phyloP scores from a whole-genome alignment of 305 asterid species.

The Petunia hybrid region DNA sequence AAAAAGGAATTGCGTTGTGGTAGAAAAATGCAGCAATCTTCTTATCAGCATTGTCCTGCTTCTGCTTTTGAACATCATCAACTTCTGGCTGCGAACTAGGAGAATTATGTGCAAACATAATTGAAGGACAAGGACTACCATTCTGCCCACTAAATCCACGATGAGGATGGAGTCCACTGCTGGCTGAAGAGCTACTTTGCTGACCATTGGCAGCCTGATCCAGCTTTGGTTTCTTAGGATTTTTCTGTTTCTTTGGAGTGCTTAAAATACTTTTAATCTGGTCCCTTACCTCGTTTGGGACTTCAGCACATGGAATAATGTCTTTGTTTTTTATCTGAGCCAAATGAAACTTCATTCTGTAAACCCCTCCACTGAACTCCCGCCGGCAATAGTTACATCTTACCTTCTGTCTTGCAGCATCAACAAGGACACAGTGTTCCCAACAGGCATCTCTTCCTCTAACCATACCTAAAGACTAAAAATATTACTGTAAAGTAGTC shows the following conservation, averaged over 20 bases:
- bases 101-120: conserved; percentile 42
- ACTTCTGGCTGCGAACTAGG: conserved; percentile 35
- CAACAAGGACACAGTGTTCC: conserved; percentile 61
- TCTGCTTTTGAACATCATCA: conserved; percentile 41
- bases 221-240: conserved; percentile 47
- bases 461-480: conserved; percentile 42
- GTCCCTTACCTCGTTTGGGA: conserved; percentile 49
- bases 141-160: conserved; percentile 46
- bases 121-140: conserved; percentile 46
- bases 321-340: conserved; percentile 61
- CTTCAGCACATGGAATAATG: conserved; percentile 55
- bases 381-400: conserved; percentile 58
- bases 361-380: conserved; percentile 64
- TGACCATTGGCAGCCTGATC: conserved; percentile 45
- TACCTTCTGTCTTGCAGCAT: conserved; percentile 57
- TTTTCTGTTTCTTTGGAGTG: conserved; percentile 51
- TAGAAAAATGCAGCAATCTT: conserved; percentile 55
- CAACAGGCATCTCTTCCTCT: conserved; percentile 62
- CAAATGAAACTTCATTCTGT: conserved; percentile 58
- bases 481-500: conserved; percentile 8
- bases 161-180: conserved; percentile 46
- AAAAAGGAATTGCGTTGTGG: conserved; percentile 52
- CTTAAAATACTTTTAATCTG: conserved; percentile 45
- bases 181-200: conserved; percentile 57
- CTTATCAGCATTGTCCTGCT: conserved; percentile 50